phyloP scores from a whole-genome alignment of 495 filamentous ascomycete species.

The Hapsidospora chrysogenum region DNA sequence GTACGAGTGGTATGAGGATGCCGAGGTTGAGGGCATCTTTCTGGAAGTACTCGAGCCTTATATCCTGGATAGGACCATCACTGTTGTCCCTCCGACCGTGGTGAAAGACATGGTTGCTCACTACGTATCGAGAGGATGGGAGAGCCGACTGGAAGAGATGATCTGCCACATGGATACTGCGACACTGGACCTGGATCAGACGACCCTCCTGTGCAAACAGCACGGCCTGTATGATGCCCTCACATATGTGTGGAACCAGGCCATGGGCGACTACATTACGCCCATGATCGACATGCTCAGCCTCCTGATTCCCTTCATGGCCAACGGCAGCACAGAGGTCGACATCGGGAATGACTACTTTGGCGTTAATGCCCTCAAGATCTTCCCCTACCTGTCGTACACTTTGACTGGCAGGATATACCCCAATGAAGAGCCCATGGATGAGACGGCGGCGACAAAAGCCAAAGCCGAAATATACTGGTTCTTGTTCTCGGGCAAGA shows the following conservation, averaged over 20 bases:
- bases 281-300: conserved; percentile 70
- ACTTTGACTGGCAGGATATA: conserved; percentile 82
- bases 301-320: conserved; percentile 44
- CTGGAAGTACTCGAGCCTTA: conserved; percentile 74
- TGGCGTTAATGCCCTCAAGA: conserved; percentile 61
- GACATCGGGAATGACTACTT: conserved; percentile 26
- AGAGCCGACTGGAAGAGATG: conserved; percentile 76
- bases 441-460: conserved; percentile 46
- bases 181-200: conserved; percentile 88
- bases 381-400: conserved; percentile 91
- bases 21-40: conserved; percentile 54
- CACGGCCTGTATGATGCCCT: conserved; percentile 87
- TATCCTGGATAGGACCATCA: conserved; percentile 62
- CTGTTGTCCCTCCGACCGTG: conserved; percentile 59
- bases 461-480: conserved; percentile 82
- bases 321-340: conserved; percentile 27
- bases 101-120: conserved; percentile 74
- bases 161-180: conserved; percentile 81
- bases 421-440: conserved; percentile 62
- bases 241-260: conserved; percentile 94
- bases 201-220: conserved; percentile 77
- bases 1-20: conserved; percentile 77
- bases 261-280: conserved; percentile 74
- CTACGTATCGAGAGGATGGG: conserved; percentile 54
- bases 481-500: conserved; percentile 78